Evolutionary conservation across 2,329 filamentous ascomycete species (phyloP).

Genomic region (Phialemoniopsis sp.): DNA sequence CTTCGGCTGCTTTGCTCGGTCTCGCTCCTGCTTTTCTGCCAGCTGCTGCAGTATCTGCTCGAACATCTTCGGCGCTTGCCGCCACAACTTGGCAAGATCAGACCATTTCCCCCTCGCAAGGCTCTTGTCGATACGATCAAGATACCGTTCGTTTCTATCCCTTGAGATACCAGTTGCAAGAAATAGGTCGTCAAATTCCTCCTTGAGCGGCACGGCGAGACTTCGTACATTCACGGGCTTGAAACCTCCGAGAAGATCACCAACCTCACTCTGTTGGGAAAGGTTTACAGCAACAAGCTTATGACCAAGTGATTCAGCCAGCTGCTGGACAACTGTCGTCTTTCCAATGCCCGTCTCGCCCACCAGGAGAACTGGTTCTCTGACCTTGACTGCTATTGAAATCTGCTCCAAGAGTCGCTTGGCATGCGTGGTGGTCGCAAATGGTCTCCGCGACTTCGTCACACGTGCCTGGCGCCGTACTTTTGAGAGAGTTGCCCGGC

Average conservation of each 20-base stretch:
- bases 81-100: conserved; percentile 82
- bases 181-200: conserved; percentile 91
- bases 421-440: conserved; percentile 85
- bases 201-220: conserved; percentile 82
- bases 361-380: conserved; percentile 91
- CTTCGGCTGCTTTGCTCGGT: conserved; percentile 32
- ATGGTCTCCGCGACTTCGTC: conserved; percentile 58
- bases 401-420: conserved; percentile 85
- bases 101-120: conserved; percentile 82
- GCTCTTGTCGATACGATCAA: conserved; percentile 75
- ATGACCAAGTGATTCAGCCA: conserved; percentile 78
- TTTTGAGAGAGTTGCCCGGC: conserved; percentile 61
- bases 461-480: conserved; percentile 45
- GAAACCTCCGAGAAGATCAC: conserved; percentile 93
- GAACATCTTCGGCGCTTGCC: conserved; percentile 85
- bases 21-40: conserved; percentile 32
- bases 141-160: conserved; percentile 82
- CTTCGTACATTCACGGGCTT: conserved; percentile 92
- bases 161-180: conserved; percentile 77
- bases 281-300: conserved; percentile 91
- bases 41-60: conserved; percentile 61
- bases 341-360: conserved; percentile 98
- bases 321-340: conserved; percentile 90
- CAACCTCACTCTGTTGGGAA: conserved; percentile 95
- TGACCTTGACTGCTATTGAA: conserved; percentile 72